These are phyloP conservation scores for Mortierella sp. DNA, from an alignment of 371 early-diverging fungal genomes.

Conservation along the genomic window DNA sequence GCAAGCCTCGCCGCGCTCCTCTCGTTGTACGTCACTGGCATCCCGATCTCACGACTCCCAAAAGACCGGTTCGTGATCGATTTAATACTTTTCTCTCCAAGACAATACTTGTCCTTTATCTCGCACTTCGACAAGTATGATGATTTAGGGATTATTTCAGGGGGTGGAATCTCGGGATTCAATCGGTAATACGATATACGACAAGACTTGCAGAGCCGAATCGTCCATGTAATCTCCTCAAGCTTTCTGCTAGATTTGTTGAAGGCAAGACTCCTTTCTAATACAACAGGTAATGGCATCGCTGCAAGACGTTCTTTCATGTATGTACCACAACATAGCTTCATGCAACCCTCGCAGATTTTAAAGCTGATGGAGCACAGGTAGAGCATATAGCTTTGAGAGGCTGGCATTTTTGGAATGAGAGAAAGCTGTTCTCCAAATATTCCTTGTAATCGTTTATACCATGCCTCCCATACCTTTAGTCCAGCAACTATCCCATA, in stretches of 20 bases:
- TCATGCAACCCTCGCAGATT: constrained; percentile 27
- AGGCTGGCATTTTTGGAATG: constrained; percentile 11
- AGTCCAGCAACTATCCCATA: constrained; percentile 16
- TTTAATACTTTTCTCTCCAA: neutral
- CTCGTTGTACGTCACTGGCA: constrained; percentile 12
- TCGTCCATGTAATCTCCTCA: neutral
- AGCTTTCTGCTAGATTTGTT: too few relatives aligned
- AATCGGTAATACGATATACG: constrained; percentile 4
- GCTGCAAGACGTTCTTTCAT: constrained; percentile 5
- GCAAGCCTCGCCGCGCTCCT: neutral
- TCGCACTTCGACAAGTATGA: neutral
- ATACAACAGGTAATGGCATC: constrained; percentile 19
- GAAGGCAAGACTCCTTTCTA: neutral
- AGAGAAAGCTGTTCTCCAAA: neutral
- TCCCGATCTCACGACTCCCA: neutral
- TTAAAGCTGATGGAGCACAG: constrained; percentile 20
- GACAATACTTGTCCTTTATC: constrained; percentile 10
- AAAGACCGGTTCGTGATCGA: neutral
- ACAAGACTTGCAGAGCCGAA: constrained; percentile 16
- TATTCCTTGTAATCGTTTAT: neutral
- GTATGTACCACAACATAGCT: neutral
- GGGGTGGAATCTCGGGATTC: constrained; percentile 12
- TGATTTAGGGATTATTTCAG: too few relatives aligned
- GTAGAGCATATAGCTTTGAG: constrained; percentile 30
- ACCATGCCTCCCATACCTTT: constrained; percentile 9